Evolutionary conservation across 2,329 filamentous ascomycete genomes (phyloP).

Genomic region (Graphilbum sp.): DNA sequence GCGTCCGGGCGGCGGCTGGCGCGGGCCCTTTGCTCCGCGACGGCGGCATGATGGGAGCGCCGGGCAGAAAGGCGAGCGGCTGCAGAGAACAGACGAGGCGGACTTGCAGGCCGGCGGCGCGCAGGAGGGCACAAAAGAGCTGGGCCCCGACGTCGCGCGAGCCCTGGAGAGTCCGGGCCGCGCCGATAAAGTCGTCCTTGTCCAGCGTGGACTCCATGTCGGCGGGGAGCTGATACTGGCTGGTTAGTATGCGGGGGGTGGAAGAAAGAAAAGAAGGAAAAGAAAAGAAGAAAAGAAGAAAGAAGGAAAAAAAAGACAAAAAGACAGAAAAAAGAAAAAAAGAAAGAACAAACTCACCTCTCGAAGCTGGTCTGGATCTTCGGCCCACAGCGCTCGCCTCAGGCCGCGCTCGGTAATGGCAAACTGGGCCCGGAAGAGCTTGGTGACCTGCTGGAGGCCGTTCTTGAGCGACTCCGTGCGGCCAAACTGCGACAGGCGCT

Average conservation of each 20-base stretch:
- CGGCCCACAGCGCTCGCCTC: conserved; percentile 58
- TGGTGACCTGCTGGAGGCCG: conserved; percentile 54
- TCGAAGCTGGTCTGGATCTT: conserved; percentile 42
- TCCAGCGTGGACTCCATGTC: conserved; percentile 54
- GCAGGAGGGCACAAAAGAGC: conserved; percentile 74
- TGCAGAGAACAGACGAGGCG: conserved; percentile 86
- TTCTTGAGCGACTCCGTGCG: conserved; percentile 62
- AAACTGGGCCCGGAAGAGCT: conserved; percentile 54
- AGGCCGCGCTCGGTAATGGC: conserved; percentile 55
- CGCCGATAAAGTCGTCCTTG: conserved; percentile 54
- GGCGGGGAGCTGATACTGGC: conserved; percentile 40
- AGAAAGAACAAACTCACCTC: conserved; percentile 34
- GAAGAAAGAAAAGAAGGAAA: background rate
- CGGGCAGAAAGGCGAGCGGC: conserved; percentile 50
- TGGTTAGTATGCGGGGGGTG: too few species aligned
- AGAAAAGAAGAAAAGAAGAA: background rate
- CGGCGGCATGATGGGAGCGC: conserved; percentile 29
- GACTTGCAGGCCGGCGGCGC: conserved; percentile 64
- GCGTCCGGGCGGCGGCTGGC: conserved; percentile 15
- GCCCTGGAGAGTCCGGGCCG: conserved; percentile 54
- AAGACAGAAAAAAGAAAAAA: too few species aligned
- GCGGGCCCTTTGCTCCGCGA: conserved; percentile 17
- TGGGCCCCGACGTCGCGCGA: conserved; percentile 85
- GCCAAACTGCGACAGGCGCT: conserved; percentile 53
- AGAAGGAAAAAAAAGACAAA: background rate